A percentile compares a stretch with the other conserved stretches of the same genome.
These are phyloP conservation scores for Hymenochaete sp. DNA, from an alignment of 1,284 basidiomycete genomes.

Conservation along the genomic window DNA sequence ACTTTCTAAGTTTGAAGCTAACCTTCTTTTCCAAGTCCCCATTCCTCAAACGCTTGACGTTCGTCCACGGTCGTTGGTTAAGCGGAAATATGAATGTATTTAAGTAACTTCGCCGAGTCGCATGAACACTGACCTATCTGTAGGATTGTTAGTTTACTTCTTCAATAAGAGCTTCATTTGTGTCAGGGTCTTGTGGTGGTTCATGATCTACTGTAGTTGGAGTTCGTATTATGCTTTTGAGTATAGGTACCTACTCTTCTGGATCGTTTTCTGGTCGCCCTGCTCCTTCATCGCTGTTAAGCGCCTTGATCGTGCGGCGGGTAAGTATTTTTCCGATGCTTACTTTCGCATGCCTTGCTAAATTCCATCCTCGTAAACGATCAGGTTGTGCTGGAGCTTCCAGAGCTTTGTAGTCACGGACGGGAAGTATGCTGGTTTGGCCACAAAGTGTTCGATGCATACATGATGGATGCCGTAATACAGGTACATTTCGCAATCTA, in stretches of 20 bases:
- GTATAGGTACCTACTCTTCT: constrained; percentile 93
- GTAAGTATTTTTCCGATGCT: constrained; percentile 36
- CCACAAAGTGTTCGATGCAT: constrained; percentile 65
- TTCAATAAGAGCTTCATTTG: constrained; percentile 99
- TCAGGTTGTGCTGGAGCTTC: constrained; percentile 84
- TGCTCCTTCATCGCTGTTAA: constrained; percentile 94
- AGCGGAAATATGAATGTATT: constrained; percentile 76
- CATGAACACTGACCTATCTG: too few species aligned
- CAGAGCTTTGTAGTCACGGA: constrained; percentile 84
- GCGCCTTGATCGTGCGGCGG: constrained; percentile 86
- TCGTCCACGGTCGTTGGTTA: constrained; percentile 98
- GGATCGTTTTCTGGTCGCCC: constrained; percentile 98
- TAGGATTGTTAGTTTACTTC: constrained; percentile 93
- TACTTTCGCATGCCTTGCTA: not conserved
- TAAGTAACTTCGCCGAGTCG: too few species aligned
- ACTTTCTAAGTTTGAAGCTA: not conserved
- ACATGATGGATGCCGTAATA: constrained; percentile 82
- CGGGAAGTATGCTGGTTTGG: constrained; percentile 84
- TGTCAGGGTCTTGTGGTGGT: constrained; percentile 96
- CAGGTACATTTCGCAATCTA: constrained; percentile 48
- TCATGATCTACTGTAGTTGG: constrained; percentile 95
- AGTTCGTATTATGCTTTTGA: constrained; percentile 90
- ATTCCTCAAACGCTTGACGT: constrained; percentile 79
- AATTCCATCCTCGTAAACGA: constrained; percentile 44
- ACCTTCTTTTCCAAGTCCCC: constrained; percentile 70